Conservation (phyloP, 2,329 filamentous ascomycete species). For the Chaetomiaceae sp. region DNA sequence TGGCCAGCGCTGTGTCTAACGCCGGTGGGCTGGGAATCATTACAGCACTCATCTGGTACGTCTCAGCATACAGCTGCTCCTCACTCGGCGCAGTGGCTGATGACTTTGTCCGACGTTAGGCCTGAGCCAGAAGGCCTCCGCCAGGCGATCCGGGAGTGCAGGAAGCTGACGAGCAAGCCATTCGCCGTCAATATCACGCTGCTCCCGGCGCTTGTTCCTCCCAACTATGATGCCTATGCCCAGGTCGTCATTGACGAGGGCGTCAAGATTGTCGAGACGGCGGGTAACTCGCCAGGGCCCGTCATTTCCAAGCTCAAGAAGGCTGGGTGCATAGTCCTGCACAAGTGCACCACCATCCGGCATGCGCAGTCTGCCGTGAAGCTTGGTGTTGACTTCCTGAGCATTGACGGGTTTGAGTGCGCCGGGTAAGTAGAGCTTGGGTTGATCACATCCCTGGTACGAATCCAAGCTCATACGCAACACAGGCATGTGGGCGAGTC, state of each 20-base stretch:
- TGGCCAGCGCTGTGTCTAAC: constrained; percentile 70
- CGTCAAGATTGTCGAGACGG: constrained; percentile 72
- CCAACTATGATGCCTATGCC: constrained; percentile 87
- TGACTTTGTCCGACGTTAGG: constrained; percentile 22
- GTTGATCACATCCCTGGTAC: background rate
- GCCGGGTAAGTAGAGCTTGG: constrained; percentile 47
- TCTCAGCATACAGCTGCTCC: background rate
- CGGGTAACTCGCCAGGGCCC: constrained; percentile 63
- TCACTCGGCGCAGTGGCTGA: background rate
- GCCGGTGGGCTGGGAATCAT: constrained; percentile 79
- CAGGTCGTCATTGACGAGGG: constrained; percentile 91
- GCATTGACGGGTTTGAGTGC: constrained; percentile 97
- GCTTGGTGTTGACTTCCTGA: constrained; percentile 92
- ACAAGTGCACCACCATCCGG: constrained; percentile 96
- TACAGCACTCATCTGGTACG: constrained; percentile 75
- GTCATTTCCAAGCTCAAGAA: constrained; percentile 85
- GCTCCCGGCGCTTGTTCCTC: constrained; percentile 80
- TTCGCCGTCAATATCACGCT: constrained; percentile 96
- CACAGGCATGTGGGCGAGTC: constrained; percentile 69
- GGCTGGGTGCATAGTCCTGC: constrained; percentile 70
- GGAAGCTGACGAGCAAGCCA: constrained; percentile 67
- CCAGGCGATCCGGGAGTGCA: constrained; percentile 85
- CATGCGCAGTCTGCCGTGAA: constrained; percentile 89
- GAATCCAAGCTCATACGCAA: background rate
- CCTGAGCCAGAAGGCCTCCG: constrained; percentile 86